Evolutionary conservation across 257 asterid genomes (phyloP), one percentile per base, ranked within the genome.

Genomic region (Nicotiana knightiana): DNA sequence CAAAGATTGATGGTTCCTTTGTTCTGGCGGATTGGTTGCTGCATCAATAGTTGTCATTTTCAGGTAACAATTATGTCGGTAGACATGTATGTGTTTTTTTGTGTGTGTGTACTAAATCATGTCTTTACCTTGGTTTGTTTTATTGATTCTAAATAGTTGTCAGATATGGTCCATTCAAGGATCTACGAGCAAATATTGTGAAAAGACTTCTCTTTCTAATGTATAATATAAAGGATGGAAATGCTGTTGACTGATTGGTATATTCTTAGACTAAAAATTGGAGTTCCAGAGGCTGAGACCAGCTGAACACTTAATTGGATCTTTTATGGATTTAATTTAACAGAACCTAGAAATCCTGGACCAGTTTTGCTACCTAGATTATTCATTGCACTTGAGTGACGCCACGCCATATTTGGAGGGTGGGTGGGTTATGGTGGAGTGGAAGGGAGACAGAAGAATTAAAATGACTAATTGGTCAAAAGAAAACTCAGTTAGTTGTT

Each of bases 1-100:
- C 95, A 91, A 81, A 88, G 89, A 78, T 88, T 95, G 76, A 92
- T 93, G 98, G 90, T 92, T 68, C 97, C 97, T 4, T 83, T 95
- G 46, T 95, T 91, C 83, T 85, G 88, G 87, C 93, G 97, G 86
- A 84, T 94, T 82, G 84, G 91, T 54, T 86, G 86, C 82, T 92
- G 98, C 91, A 89, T 95, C 64, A 89, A 81, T 70, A 95, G 98
- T 85, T 90, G 65, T 39, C 94, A 91, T 83, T 95, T 93, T 90
- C 98, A 95, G 98, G 99, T 95, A 88, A 61, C 63, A 61, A 30
- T 80, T 79, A 67, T 35, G 30, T 58, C 58, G 33, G 71, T 81
- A 17, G 39, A 71, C 35, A 43, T 70, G 77, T 39, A 11, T 70
- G 6, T 43, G 8, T 21, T 21, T 21, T 21, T 21, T 21, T 39